These are phyloP conservation scores for Lathyrus sativus DNA, from an alignment of 306 rosid species.

Conservation along the genomic window DNA sequence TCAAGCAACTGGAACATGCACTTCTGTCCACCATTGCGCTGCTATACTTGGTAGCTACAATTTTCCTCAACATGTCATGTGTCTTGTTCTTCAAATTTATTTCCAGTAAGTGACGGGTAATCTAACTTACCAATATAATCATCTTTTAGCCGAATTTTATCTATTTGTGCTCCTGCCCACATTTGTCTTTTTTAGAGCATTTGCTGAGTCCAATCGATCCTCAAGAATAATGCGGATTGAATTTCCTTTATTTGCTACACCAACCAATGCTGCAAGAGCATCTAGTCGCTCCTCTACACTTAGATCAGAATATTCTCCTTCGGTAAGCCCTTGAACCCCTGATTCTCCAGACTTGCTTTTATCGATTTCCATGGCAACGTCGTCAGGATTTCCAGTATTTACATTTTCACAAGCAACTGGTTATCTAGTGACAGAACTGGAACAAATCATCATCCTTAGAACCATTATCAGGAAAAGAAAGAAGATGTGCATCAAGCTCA, in stretches of 20 bases:
- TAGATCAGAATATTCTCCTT: constrained; percentile 93
- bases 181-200: constrained; percentile 97
- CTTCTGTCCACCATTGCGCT: too few species aligned
- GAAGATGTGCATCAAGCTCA: constrained; percentile 56
- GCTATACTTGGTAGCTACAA: too few species aligned
- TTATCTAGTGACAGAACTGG: constrained; percentile 43
- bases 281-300: constrained; percentile 91
- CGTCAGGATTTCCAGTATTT: constrained; percentile 49
- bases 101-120: constrained; percentile 53
- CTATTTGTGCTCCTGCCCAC: constrained; percentile 99
- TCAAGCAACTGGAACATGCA: too few species aligned
- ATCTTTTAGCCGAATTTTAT: constrained; percentile 84
- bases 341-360: constrained; percentile 93
- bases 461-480: constrained; percentile 55
- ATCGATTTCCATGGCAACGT: constrained; percentile 94
- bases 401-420: constrained; percentile 48
- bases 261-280: constrained; percentile 81
- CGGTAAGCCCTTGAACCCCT: constrained; percentile 95
- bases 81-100: constrained; percentile 65
- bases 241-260: constrained; percentile 98
- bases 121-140: constrained; percentile 66
- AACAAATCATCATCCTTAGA: constrained; percentile 55
- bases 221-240: constrained; percentile 90
- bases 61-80: constrained; percentile 62
- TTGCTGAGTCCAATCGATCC: constrained; percentile 99